Evolutionary conservation across 108 stramenopile species (phyloP).

Genomic region (Skeletonema menzelii): DNA sequence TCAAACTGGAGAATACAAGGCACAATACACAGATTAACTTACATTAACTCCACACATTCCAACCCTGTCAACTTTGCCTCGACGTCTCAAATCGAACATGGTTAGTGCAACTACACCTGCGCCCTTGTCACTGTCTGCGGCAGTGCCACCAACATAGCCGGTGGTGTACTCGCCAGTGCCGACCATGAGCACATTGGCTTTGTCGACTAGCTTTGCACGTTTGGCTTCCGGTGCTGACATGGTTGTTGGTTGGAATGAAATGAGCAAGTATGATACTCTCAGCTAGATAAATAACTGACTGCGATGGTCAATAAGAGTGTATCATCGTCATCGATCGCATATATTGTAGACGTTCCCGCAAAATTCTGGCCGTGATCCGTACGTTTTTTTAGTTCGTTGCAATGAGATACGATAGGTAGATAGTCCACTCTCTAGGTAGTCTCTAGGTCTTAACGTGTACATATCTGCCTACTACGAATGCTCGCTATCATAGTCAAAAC

Average conservation of each 20-base stretch:
- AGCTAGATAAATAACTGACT: too few relatives aligned
- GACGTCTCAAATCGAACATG: constrained; percentile 94
- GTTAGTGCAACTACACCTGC: constrained; percentile 99
- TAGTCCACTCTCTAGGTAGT: too few relatives aligned
- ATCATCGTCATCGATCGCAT: too few relatives aligned
- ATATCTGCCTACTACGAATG: too few relatives aligned
- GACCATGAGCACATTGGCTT: constrained; percentile 90
- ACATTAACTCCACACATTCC: constrained; percentile 98
- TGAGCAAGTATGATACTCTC: too few relatives aligned
- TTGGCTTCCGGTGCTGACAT: neutral
- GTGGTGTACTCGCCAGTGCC: constrained; percentile 97
- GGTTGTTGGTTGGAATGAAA: neutral
- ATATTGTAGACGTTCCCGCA: neutral
- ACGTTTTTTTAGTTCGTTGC: neutral
- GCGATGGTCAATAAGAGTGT: too few relatives aligned
- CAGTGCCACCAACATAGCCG: constrained; percentile 91
- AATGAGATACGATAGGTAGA: too few relatives aligned
- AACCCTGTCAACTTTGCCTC: constrained; percentile 84
- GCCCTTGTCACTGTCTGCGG: constrained; percentile 93
- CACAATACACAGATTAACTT: constrained; percentile 22
- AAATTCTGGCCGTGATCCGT: neutral
- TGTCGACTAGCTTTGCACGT: constrained; percentile 21
- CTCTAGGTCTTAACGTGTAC: too few relatives aligned
- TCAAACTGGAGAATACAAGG: neutral
- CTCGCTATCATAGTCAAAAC: neutral